phyloP scores from a whole-genome alignment of 1,139 yeast species.

The Wickerhamiella pararugosa region DNA sequence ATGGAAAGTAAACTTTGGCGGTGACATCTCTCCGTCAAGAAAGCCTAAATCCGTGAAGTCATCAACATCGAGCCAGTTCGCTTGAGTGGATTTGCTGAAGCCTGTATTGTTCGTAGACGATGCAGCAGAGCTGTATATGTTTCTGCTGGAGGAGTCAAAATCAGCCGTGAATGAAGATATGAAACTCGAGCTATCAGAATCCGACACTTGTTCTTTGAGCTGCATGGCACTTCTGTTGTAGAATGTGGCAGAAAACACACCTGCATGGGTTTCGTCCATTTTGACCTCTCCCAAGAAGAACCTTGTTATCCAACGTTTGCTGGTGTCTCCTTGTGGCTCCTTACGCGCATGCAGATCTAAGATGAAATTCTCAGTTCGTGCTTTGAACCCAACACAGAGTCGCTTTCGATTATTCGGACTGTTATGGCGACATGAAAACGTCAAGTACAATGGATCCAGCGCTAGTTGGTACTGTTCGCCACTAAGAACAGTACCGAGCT shows the following conservation, averaged over 20 bases:
- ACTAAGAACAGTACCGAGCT: slow-evolving; percentile 63
- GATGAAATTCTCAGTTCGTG: slow-evolving; percentile 45
- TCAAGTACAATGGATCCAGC: slow-evolving; percentile 55
- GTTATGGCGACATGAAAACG: slow-evolving; percentile 54
- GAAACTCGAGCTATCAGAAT: background rate
- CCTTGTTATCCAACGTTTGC: slow-evolving; percentile 48
- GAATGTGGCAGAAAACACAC: slow-evolving; percentile 56
- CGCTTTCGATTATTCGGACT: slow-evolving; percentile 32
- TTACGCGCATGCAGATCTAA: slow-evolving; percentile 80
- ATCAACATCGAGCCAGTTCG: slow-evolving; percentile 62
- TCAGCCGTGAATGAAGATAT: slow-evolving; percentile 1
- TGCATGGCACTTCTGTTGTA: slow-evolving; percentile 17
- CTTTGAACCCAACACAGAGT: slow-evolving; percentile 68
- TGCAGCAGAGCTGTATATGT: background rate
- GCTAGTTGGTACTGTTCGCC: slow-evolving; percentile 70
- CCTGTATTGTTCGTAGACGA: background rate
- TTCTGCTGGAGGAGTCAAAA: background rate
- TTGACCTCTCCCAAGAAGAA: slow-evolving; percentile 69
- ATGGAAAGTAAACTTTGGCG: slow-evolving; percentile 42
- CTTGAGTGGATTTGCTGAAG: background rate
- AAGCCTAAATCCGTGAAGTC: slow-evolving; percentile 56
- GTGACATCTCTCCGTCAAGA: slow-evolving; percentile 18
- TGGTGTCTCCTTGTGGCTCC: slow-evolving; percentile 38
- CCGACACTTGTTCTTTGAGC: background rate
- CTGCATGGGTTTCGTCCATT: slow-evolving; percentile 52